A percentile compares a stretch with the other conserved stretches of the same genome.
These are phyloP conservation scores for Vigna angularis DNA, from an alignment of 306 rosid species.

Conservation along the genomic window DNA sequence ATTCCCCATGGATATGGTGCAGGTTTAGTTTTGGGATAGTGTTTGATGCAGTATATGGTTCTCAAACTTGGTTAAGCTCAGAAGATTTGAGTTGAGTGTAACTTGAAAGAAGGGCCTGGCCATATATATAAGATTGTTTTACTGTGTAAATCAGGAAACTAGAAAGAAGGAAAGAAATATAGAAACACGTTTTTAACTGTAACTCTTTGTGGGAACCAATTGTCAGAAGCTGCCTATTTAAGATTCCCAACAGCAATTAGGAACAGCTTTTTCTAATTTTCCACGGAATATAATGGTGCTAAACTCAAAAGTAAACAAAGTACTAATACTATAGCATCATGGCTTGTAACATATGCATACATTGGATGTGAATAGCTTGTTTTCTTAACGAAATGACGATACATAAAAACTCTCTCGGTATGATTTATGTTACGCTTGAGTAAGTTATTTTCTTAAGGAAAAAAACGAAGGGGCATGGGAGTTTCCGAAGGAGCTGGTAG, in stretches of 20 bases:
- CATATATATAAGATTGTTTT: constrained; percentile 10
- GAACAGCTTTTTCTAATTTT: background rate
- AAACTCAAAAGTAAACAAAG: background rate
- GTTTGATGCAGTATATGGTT: constrained; percentile 9
- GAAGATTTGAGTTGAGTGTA: constrained; percentile 34
- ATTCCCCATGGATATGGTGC: constrained; percentile 20
- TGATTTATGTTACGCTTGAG: background rate
- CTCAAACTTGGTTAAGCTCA: constrained; percentile 5
- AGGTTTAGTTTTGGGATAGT: background rate
- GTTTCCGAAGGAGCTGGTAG: constrained; percentile 26
- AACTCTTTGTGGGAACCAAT: constrained; percentile 24
- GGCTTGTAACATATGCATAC: background rate
- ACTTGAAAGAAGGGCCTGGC: background rate
- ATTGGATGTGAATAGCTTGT: no score
- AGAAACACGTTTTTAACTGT: constrained; percentile 24
- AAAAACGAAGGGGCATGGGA: background rate
- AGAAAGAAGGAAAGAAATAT: background rate
- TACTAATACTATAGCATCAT: background rate
- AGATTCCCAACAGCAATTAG: constrained; percentile 28
- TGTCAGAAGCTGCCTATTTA: background rate
- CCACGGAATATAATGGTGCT: background rate
- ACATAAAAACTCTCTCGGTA: background rate
- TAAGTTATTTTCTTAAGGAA: background rate
- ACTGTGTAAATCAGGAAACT: constrained; percentile 24
- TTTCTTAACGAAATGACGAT: no score